These are phyloP conservation scores for Celoporthe dispersa DNA, from an alignment of 2,329 filamentous ascomycete species.

Conservation along the genomic window DNA sequence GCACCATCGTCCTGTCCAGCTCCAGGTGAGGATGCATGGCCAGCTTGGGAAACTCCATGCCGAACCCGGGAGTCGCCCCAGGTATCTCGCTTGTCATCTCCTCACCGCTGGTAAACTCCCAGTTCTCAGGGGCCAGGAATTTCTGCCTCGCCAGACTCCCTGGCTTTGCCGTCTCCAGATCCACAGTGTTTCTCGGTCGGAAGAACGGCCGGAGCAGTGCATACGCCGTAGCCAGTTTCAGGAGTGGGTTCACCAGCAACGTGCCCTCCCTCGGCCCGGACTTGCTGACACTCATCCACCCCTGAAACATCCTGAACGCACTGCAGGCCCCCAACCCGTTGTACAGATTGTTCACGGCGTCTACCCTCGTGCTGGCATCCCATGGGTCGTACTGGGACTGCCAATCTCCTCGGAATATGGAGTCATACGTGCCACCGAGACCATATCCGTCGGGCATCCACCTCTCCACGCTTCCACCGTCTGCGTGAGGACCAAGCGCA, in stretches of 20 bases:
- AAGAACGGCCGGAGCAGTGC: conserved; percentile 86
- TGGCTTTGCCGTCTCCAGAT: conserved; percentile 27
- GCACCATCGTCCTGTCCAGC: conserved; percentile 71
- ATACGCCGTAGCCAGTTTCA: conserved; percentile 78
- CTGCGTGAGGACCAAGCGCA: conserved; percentile 73
- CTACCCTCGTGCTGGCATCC: conserved; percentile 72
- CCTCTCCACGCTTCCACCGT: conserved; percentile 75
- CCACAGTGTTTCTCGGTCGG: conserved; percentile 42
- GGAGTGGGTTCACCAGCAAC: conserved; percentile 77
- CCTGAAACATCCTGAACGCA: conserved; percentile 88
- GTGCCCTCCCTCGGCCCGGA: conserved; percentile 78
- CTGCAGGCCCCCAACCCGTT: conserved; percentile 80
- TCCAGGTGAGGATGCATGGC: conserved; percentile 72
- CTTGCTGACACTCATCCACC: conserved; percentile 82
- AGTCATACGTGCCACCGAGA: conserved; percentile 69
- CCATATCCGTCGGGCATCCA: conserved; percentile 76
- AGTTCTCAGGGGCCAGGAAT: conserved; percentile 58
- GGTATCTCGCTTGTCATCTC: conserved; percentile 65
- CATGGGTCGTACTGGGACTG: conserved; percentile 77
- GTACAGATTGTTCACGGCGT: conserved; percentile 75
- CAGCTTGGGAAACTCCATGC: conserved; percentile 66
- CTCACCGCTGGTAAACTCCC: conserved; percentile 55
- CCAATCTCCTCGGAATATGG: conserved; percentile 76
- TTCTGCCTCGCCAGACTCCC: conserved; percentile 32
- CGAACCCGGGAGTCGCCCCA: conserved; percentile 69